Evolutionary conservation across 1,284 basidiomycete genomes (phyloP).

Genomic region (Moesziomyces globuligerus): DNA sequence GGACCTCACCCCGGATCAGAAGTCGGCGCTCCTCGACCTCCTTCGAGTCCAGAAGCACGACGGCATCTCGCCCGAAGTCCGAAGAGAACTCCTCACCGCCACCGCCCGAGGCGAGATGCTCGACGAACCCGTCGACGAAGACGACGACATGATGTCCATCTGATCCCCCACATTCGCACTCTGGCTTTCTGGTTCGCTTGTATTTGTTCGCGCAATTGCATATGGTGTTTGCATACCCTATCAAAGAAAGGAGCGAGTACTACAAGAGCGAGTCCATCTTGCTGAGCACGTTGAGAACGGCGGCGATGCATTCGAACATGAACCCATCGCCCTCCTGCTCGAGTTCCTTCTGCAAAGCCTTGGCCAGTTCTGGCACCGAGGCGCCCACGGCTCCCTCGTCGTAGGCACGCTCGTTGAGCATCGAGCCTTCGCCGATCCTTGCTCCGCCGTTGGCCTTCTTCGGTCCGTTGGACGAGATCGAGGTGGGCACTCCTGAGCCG

Average conservation of each 20-base stretch:
- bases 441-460: constrained; percentile 30
- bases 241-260: background rate
- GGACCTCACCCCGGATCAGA: constrained; percentile 97
- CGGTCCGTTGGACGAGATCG: constrained; percentile 18
- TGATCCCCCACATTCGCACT: constrained; percentile 2
- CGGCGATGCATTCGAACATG: constrained; percentile 64
- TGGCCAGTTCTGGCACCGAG: constrained; percentile 51
- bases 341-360: constrained; percentile 55
- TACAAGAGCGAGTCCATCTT: constrained; percentile 60
- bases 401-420: constrained; percentile 25
- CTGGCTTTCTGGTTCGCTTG: background rate
- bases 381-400: constrained; percentile 43
- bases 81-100: constrained; percentile 77
- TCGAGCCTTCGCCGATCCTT: constrained; percentile 42
- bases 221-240: constrained; percentile 4
- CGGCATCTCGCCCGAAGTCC: constrained; percentile 88
- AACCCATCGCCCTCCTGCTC: constrained; percentile 38
- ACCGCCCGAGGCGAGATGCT: constrained; percentile 70
- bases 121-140: constrained; percentile 61
- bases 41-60: constrained; percentile 85
- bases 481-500: constrained; percentile 16
- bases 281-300: constrained; percentile 56
- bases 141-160: constrained; percentile 56
- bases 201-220: constrained; percentile 1
- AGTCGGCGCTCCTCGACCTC: constrained; percentile 94